Percentiles rank a stretch among this genome's conserved stretches.
Conservation (phyloP, 805 yeast species). For the Metschnikowia peoriensis region DNA sequence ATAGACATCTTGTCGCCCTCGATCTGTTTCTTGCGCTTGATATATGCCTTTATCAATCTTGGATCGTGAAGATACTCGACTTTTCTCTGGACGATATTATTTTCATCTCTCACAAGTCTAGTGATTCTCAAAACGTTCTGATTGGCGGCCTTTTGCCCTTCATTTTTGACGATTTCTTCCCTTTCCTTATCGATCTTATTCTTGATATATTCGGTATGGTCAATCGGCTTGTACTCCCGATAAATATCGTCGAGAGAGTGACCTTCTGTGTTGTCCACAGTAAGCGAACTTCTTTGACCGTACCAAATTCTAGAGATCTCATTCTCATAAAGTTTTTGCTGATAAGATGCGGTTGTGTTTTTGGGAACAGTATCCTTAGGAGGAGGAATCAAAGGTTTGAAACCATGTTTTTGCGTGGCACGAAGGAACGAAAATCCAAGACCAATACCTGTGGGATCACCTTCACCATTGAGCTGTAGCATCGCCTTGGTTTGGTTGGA, state of each 20-base stretch:
- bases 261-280: slow-evolving; percentile 34
- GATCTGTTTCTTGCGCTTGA: slow-evolving; percentile 64
- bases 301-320: slow-evolving; percentile 91
- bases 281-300: slow-evolving; percentile 65
- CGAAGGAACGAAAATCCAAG: slow-evolving; percentile 84
- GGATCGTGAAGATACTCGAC: slow-evolving; percentile 81
- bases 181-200: slow-evolving; percentile 35
- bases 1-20: slow-evolving; percentile 54
- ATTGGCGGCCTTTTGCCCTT: slow-evolving; percentile 23
- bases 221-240: slow-evolving; percentile 36
- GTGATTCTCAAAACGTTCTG: slow-evolving; percentile 50
- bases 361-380: slow-evolving; percentile 39
- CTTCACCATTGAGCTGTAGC: slow-evolving; percentile 91
- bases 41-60: slow-evolving; percentile 79
- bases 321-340: slow-evolving; percentile 88
- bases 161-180: slow-evolving; percentile 29
- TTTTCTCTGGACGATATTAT: slow-evolving; percentile 81
- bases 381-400: slow-evolving; percentile 42
- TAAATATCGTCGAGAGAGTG: slow-evolving; percentile 38
- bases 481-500: slow-evolving; percentile 97
- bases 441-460: slow-evolving; percentile 91
- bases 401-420: slow-evolving; percentile 95
- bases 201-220: slow-evolving; percentile 32
- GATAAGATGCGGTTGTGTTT: slow-evolving; percentile 47
- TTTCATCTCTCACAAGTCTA: slow-evolving; percentile 76